A percentile compares a stretch with the other conserved stretches of the same genome.
Evolutionary conservation across 75 land plant genomes (phyloP).

Genomic region (Pinus tabuliformis): DNA sequence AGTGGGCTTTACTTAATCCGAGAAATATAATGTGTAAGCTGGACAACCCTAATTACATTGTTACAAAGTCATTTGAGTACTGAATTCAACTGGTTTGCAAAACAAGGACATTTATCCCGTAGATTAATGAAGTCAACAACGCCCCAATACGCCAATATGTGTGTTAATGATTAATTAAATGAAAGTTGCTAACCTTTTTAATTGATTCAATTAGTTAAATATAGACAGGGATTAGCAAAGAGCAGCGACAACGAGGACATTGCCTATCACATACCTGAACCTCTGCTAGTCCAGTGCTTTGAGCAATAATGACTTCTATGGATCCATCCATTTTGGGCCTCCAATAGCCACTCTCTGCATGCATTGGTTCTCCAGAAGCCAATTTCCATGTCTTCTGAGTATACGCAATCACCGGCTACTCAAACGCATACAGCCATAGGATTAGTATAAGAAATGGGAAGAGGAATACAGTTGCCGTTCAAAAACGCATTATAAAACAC

Average conservation of each 20-base stretch:
- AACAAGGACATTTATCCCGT: neutral
- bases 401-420: constrained; percentile 75
- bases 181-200: neutral
- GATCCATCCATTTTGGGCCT: constrained; percentile 76
- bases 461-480: neutral
- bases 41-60: neutral
- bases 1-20: neutral
- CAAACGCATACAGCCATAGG: neutral
- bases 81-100: neutral
- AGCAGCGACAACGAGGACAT: neutral
- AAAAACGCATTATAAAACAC: neutral
- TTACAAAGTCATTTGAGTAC: neutral
- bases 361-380: constrained; percentile 79
- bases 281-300: constrained; percentile 86
- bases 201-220: neutral
- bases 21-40: constrained; percentile 2
- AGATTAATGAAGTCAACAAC: neutral
- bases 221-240: neutral
- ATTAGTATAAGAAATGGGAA: constrained; percentile 6
- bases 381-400: constrained; percentile 83
- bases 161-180: neutral
- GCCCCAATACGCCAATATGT: neutral
- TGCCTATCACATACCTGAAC: constrained; percentile 49
- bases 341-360: constrained; percentile 87
- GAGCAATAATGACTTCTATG: constrained; percentile 77